Conservation (phyloP, 1,284 basidiomycete species). For the Grifola frondosa region DNA sequence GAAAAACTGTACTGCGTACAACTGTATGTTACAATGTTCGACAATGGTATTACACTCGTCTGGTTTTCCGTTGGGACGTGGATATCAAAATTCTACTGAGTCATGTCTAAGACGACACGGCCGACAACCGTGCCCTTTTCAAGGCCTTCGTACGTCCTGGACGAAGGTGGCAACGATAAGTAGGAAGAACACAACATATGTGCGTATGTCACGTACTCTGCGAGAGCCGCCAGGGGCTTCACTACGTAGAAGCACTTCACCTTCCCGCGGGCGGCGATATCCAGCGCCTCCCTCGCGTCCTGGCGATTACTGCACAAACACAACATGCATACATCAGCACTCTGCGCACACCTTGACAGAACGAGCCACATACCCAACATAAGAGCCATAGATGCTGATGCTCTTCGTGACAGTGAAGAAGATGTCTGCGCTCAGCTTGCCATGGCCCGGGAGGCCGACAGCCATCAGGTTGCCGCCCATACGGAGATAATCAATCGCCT, state of each 20-base stretch:
- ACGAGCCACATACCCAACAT: constrained; percentile 50
- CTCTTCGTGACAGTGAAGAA: constrained; percentile 78
- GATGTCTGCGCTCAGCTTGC: constrained; percentile 65
- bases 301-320: constrained; percentile 56
- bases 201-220: constrained; percentile 39
- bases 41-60: no score
- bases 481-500: constrained; percentile 75
- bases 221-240: constrained; percentile 54
- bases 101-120: constrained; percentile 59
- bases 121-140: constrained; percentile 58
- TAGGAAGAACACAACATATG: neutral
- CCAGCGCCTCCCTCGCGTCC: constrained; percentile 74
- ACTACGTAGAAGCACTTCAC: constrained; percentile 62
- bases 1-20: no score
- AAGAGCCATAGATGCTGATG: constrained; percentile 71
- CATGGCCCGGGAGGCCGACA: constrained; percentile 70
- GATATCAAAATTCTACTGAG: no score
- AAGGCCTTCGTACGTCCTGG: constrained; percentile 56
- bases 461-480: constrained; percentile 71
- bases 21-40: no score
- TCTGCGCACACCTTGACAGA: neutral
- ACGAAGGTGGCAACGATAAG: neutral
- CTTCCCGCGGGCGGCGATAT: constrained; percentile 71
- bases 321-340: neutral
- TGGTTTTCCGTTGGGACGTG: no score